Evolutionary conservation across 257 asterid species (phyloP).

Genomic region (Solanum ossicruentum): DNA sequence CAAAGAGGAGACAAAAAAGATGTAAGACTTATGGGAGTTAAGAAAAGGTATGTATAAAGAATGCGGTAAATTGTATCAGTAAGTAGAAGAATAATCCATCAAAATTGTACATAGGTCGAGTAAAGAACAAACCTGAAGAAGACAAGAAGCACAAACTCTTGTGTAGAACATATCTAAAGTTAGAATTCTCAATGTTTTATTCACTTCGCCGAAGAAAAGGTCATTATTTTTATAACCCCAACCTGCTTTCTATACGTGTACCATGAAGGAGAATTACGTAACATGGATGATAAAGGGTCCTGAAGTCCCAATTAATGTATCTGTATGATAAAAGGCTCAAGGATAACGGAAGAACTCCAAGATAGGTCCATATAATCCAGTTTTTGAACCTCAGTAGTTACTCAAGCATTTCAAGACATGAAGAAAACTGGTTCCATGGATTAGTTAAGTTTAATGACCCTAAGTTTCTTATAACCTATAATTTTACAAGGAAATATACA

Average conservation of each 20-base stretch:
- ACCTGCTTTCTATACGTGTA: neutral
- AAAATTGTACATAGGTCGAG: neutral
- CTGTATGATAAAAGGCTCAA: neutral
- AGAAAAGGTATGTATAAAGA: neutral
- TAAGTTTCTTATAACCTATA: neutral
- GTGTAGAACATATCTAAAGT: neutral
- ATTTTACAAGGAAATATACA: neutral
- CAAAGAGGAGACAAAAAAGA: conserved; percentile 13
- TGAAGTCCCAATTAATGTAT: neutral
- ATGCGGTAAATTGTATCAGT: neutral
- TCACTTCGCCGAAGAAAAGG: neutral
- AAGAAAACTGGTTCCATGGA: neutral
- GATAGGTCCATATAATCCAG: neutral
- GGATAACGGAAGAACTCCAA: neutral
- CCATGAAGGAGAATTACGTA: neutral
- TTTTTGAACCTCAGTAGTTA: neutral
- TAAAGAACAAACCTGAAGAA: neutral
- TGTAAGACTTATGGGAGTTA: neutral
- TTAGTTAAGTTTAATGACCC: neutral
- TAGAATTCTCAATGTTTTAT: neutral
- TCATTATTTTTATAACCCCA: neutral
- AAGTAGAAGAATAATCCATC: neutral
- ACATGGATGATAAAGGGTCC: neutral
- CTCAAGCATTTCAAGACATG: neutral
- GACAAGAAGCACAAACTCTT: neutral